Evolutionary conservation across 2,329 filamentous ascomycete genomes (phyloP).

Genomic region (Mycocentrospora acerina): DNA sequence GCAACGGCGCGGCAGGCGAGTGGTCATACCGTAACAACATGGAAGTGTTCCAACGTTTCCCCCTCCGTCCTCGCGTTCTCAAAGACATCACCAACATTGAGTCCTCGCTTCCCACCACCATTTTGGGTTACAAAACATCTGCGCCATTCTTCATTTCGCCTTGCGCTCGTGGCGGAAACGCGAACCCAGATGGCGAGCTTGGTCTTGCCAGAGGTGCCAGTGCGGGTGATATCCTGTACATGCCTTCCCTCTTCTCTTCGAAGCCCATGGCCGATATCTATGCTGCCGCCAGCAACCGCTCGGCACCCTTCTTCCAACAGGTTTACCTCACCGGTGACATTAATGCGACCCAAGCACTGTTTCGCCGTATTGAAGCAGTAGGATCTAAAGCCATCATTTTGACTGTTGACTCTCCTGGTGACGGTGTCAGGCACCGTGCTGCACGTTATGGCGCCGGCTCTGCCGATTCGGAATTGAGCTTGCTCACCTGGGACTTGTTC

Average conservation of each 20-base stretch:
- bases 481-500: slow-evolving; percentile 39
- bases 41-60: slow-evolving; percentile 55
- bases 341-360: slow-evolving; percentile 32
- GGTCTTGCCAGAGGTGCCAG: slow-evolving; percentile 55
- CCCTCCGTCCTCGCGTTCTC: slow-evolving; percentile 52
- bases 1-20: slow-evolving; percentile 58
- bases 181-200: slow-evolving; percentile 50
- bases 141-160: slow-evolving; percentile 59
- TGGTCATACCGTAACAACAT: slow-evolving; percentile 60
- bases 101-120: slow-evolving; percentile 45
- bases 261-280: slow-evolving; percentile 38
- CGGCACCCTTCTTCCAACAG: slow-evolving; percentile 45
- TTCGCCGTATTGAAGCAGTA: slow-evolving; percentile 32
- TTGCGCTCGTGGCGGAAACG: slow-evolving; percentile 43
- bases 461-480: slow-evolving; percentile 32
- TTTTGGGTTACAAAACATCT: slow-evolving; percentile 57
- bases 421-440: slow-evolving; percentile 42
- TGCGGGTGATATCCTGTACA: slow-evolving; percentile 54
- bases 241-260: slow-evolving; percentile 43
- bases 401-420: slow-evolving; percentile 45
- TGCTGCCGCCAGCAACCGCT: slow-evolving; percentile 23
- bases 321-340: slow-evolving; percentile 41
- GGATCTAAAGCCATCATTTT: slow-evolving; percentile 46
- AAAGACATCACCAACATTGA: slow-evolving; percentile 51
- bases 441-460: slow-evolving; percentile 34